Evolutionary conservation across 2,329 filamentous ascomycete species (phyloP), one percentile per base, ranked within the genome.

Genomic region (Botryotinia calthae): DNA sequence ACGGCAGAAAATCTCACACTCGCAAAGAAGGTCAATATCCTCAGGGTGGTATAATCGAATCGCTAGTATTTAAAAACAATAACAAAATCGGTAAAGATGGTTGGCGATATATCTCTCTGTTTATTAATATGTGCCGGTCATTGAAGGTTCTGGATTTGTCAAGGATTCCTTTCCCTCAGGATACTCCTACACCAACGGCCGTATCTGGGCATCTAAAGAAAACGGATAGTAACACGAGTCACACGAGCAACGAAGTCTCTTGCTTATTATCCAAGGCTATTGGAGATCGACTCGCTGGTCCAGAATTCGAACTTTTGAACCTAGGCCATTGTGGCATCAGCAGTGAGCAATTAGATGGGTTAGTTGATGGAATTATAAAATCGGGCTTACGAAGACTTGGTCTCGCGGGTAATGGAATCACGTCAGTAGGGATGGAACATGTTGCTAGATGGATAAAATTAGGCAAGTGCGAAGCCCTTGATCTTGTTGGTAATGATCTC

Each of bases 61-160:
- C 94, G 75, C 84, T 99, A 10, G 92, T 93, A 2, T 83, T 99
- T 59, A 97, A 97, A 83, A 94, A 97, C 82, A 98, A 98, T 80
- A 83, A 86, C 1, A 95, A 94, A 79, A 91, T 98, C 74, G 92
- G 93, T 0, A 85, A 87, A 0, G 92, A 97, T 75, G 96, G 95
- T 25, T 99, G 96, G 96, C 94, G 91, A 78, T 90, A 98, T 80
- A 90, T 98, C 73, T 92, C 91, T 58, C 85, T 97, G 10, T 99
- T 98, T 80, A 86, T 97, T 70, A 93, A 97, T 82, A 91, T 98
- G 85, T 97, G 93, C 78, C 91, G 90, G 75, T 94, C 94, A 1
- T 85, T 99, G 72, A 95, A 94, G 81, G 91, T 88, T 9, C 87
- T 98, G 37, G 96, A 99, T 81, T 81, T 98, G 42, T 97, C 95